Evolutionary conservation across 345 rosid genomes (phyloP), one percentile per base, ranked within the genome.

Genomic region (Geranium brycei): DNA sequence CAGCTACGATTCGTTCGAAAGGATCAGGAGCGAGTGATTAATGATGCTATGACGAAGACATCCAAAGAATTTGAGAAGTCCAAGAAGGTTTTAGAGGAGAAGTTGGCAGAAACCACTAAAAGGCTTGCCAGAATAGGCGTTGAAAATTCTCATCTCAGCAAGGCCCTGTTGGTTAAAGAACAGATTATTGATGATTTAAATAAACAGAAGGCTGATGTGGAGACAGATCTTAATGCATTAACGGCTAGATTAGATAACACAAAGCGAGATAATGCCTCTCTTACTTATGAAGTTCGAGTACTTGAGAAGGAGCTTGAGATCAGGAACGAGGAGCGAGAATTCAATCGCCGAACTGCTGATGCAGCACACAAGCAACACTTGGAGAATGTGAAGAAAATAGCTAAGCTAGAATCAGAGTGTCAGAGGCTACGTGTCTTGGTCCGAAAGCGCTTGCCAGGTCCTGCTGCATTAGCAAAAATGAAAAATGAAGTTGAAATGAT

Each of bases 241-340:
- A 78, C 74, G 83, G 66, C 32, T 66, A 87, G 91, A 69, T 38
- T 90, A 19, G 87, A 83, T 67, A 81, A 88, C 17, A 80, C 75
- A 16, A 91, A 93, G 67, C 88, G 85, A 78, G 87, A 85, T 13
- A 85, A 79, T 55, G 76, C 77, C 74, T 86, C 97, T 4, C 71
- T 93, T 76, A 85, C 72, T 64, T 93, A 89, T 35, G 97, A 93
- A 77, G 83, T 90, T 53, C 77, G 83, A 38, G 86, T 93, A 59
- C 77, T 93, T 30, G 89, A 83, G 78, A 93, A 89, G 85, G 99
- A 93, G 71, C 87, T 89, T 3, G 97, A 93, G 82, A 83, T 93
- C 69, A 72, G 95, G 66, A 90, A 82, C 51, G 95, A 93, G 71
- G 97, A 93, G 79, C 86, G 86, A 76, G 99, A 93, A 70, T 90